phyloP scores from a whole-genome alignment of 306 rosid genomes.

The Acacia confusa region DNA sequence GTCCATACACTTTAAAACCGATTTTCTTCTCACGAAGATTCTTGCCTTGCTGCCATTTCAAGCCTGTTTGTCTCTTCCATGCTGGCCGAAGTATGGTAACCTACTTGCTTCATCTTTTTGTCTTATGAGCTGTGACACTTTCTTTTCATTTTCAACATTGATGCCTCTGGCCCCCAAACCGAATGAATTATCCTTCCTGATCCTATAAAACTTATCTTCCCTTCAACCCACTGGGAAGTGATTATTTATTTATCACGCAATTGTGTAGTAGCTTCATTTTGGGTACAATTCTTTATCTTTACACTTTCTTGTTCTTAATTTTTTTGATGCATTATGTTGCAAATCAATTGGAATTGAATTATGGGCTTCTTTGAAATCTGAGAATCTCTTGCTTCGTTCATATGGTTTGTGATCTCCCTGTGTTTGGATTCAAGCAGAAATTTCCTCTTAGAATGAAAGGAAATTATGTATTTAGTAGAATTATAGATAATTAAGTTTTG shows the following conservation, averaged over 20 bases:
- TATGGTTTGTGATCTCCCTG: not conserved
- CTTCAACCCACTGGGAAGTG: not conserved
- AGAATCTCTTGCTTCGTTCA: constrained; percentile 7
- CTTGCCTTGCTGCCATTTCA: too few relatives aligned
- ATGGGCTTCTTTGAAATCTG: not conserved
- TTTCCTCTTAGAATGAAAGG: not conserved
- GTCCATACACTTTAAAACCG: too few relatives aligned
- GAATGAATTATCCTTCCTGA: not conserved
- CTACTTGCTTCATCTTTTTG: too few relatives aligned
- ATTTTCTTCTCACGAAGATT: too few relatives aligned
- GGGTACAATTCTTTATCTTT: not conserved
- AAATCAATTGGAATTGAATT: not conserved
- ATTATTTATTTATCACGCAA: not conserved
- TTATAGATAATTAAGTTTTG: not conserved
- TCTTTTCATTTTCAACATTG: not conserved
- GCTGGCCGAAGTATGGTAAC: too few relatives aligned
- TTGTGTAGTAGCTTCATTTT: not conserved
- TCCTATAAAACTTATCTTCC: too few relatives aligned
- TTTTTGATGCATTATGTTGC: not conserved
- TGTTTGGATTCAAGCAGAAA: not conserved
- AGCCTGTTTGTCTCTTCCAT: too few relatives aligned
- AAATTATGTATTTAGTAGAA: not conserved
- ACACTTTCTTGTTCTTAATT: not conserved
- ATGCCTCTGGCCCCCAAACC: not conserved
- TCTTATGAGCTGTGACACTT: too few relatives aligned